These are phyloP conservation scores for Xerocomellus amylosporus DNA, from an alignment of 768 basidiomycete genomes.

Conservation along the genomic window DNA sequence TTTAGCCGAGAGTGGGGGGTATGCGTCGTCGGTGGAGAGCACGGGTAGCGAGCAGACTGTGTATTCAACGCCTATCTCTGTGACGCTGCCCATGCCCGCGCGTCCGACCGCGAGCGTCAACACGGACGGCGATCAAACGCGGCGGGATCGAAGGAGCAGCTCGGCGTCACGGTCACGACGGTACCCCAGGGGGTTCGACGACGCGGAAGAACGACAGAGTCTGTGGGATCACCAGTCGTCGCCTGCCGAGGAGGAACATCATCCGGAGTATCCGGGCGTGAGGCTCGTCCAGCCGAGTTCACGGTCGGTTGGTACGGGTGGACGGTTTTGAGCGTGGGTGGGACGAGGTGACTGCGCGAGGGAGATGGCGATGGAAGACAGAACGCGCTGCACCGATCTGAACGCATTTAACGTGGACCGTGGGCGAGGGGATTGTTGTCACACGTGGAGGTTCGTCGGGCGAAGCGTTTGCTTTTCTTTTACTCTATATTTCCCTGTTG, in stretches of 20 bases:
- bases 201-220: slow-evolving; percentile 59
- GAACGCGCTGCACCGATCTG: background rate
- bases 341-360: background rate
- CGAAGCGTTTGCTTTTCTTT: no score
- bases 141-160: slow-evolving; percentile 35
- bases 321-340: slow-evolving; percentile 18
- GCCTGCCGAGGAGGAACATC: slow-evolving; percentile 24
- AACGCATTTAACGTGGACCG: background rate
- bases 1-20: background rate
- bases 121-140: slow-evolving; percentile 12
- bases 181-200: slow-evolving; percentile 47
- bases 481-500: no score
- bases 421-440: background rate
- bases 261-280: slow-evolving; percentile 28
- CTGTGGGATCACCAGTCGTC: slow-evolving; percentile 45
- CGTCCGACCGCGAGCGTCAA: background rate
- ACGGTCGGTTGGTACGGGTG: slow-evolving; percentile 1
- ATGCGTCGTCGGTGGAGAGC: slow-evolving; percentile 12
- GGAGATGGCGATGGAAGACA: background rate
- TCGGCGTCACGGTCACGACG: slow-evolving; percentile 48
- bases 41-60: slow-evolving; percentile 16
- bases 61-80: slow-evolving; percentile 13
- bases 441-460: no score
- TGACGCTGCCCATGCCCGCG: background rate
- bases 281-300: slow-evolving; percentile 37